Conservation (phyloP, 2,329 filamentous ascomycete species). For the Calonectria ilicicola region DNA sequence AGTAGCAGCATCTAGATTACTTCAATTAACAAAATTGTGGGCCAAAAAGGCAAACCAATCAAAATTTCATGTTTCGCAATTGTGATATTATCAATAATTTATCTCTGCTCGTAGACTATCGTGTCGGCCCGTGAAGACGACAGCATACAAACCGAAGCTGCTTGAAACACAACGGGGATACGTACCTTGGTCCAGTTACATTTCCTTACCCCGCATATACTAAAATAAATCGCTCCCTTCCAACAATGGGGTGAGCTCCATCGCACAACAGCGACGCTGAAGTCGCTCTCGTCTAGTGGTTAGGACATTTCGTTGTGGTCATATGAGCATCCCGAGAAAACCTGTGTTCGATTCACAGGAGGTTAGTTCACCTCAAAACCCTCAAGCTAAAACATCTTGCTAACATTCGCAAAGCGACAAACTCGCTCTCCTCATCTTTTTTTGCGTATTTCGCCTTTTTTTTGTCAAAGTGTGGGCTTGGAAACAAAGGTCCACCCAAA, state of each 20-base stretch:
- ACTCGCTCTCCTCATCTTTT: background rate
- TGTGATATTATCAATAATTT: background rate
- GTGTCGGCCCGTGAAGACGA: background rate
- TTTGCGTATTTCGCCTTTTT: background rate
- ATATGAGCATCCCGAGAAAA: conserved; percentile 19
- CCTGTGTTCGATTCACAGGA: conserved; percentile 20
- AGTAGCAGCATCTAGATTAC: background rate
- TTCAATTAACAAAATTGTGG: background rate
- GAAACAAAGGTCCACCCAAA: too few species aligned
- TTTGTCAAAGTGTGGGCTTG: too few species aligned
- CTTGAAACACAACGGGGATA: background rate
- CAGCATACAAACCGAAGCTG: background rate
- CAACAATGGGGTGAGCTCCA: background rate
- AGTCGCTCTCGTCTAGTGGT: conserved; percentile 16
- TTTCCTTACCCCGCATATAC: background rate
- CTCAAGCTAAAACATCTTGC: too few species aligned
- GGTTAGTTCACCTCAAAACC: too few species aligned
- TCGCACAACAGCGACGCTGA: background rate
- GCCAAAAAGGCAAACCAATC: background rate
- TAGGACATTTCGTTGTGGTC: conserved; percentile 27
- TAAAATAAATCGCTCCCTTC: background rate
- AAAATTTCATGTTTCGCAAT: background rate
- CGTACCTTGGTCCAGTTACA: background rate
- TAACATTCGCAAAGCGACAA: background rate
- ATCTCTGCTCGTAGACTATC: background rate